A percentile compares a stretch with the other conserved stretches of the same genome.
Evolutionary conservation across 768 basidiomycete species (phyloP).

Genomic region (Rhodocollybia butyracea): DNA sequence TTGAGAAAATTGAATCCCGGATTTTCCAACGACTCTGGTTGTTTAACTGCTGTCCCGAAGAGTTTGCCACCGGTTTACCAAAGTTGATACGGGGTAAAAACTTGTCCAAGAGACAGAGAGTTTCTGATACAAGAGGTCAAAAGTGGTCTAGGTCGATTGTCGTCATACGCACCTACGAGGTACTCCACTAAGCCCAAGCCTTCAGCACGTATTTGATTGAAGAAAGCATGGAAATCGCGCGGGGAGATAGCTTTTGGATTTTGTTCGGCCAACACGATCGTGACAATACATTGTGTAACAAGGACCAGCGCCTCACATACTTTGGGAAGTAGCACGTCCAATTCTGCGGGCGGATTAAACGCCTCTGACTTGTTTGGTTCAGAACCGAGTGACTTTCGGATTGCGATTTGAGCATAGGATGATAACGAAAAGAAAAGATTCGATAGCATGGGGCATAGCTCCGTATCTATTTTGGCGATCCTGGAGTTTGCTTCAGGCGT

Average conservation of each 20-base stretch:
- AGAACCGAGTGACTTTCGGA: conserved; percentile 42
- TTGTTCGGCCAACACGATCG: conserved; percentile 54
- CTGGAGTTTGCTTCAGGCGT: conserved; percentile 26
- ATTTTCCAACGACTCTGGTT: conserved; percentile 27
- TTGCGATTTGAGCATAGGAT: conserved; percentile 51
- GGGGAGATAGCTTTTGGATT: conserved; percentile 12
- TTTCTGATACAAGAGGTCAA: conserved; percentile 39
- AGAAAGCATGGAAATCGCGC: conserved; percentile 34
- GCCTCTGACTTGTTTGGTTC: no score
- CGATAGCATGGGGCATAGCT: conserved; percentile 58
- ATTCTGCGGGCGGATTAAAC: conserved; percentile 33
- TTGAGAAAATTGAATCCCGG: conserved; percentile 83
- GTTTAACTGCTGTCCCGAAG: neutral
- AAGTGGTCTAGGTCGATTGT: neutral
- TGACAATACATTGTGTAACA: conserved; percentile 71
- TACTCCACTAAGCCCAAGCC: conserved; percentile 44
- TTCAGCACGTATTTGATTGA: conserved; percentile 41
- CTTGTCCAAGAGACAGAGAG: conserved; percentile 65
- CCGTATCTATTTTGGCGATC: conserved; percentile 34
- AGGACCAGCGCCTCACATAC: conserved; percentile 80
- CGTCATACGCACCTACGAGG: conserved; percentile 49
- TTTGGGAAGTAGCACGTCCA: conserved; percentile 71
- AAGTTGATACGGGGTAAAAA: conserved; percentile 87
- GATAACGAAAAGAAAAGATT: conserved; percentile 59
- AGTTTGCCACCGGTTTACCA: conserved; percentile 51